phyloP scores from a whole-genome alignment of 2,329 filamentous ascomycete species.

The Onygena corvina region DNA sequence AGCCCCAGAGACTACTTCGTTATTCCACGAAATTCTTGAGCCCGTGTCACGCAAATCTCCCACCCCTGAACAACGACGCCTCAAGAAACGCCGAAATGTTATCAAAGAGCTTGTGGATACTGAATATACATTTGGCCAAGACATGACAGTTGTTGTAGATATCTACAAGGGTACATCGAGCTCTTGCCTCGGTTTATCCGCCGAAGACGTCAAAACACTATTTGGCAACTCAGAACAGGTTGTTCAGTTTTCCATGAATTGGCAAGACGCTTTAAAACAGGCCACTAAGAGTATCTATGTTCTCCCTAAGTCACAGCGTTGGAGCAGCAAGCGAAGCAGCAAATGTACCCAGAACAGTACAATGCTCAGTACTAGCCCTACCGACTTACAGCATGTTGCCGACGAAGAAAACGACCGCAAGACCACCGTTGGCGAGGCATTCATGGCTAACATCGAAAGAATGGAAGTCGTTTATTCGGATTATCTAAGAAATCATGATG shows the following conservation, averaged over 20 bases:
- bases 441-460: conserved; percentile 42
- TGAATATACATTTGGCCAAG: conserved; percentile 77
- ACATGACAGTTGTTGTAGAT: conserved; percentile 95
- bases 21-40: conserved; percentile 16
- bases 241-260: conserved; percentile 68
- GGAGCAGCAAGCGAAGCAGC: conserved; percentile 42
- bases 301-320: conserved; percentile 45
- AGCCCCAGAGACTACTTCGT: conserved; percentile 1
- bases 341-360: conserved; percentile 29
- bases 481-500: conserved; percentile 53
- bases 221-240: conserved; percentile 91
- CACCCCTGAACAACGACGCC: conserved; percentile 39
- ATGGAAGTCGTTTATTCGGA: conserved; percentile 56
- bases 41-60: conserved; percentile 20
- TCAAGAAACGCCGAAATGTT: conserved; percentile 68
- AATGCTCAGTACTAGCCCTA: conserved; percentile 17
- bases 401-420: conserved; percentile 46
- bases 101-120: conserved; percentile 90
- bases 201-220: conserved; percentile 74
- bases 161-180: conserved; percentile 93
- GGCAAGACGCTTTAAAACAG: conserved; percentile 68
- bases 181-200: conserved; percentile 64
- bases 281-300: conserved; percentile 70
- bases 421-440: conserved; percentile 49
- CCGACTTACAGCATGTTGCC: conserved; percentile 23